phyloP scores from a whole-genome alignment of 2,329 filamentous ascomycete species.

The Epichloe festucae region DNA sequence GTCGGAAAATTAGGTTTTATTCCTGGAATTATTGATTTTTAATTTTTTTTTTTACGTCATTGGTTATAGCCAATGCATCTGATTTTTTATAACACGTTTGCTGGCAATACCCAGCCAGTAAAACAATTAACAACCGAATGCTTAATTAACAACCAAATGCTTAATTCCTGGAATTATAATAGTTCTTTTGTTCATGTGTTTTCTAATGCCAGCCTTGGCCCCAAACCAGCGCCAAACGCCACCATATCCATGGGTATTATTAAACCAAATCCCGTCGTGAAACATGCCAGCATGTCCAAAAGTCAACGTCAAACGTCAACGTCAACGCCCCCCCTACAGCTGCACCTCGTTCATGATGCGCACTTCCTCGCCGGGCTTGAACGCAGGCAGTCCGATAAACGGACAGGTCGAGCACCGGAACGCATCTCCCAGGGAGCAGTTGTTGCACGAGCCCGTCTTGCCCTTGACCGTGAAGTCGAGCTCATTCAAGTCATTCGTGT shows the following conservation, averaged over 20 bases:
- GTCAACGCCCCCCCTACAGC: constrained; percentile 34
- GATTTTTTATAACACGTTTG: no score
- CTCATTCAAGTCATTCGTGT: constrained; percentile 64
- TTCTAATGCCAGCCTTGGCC: neutral
- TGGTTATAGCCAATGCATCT: no score
- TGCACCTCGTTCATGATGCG: constrained; percentile 77
- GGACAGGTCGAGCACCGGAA: constrained; percentile 63
- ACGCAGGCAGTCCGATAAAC: constrained; percentile 84
- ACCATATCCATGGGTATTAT: constrained; percentile 3
- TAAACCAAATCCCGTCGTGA: neutral
- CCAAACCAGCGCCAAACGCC: constrained; percentile 3
- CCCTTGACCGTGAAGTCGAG: constrained; percentile 96
- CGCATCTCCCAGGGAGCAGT: constrained; percentile 86
- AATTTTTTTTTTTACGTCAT: no score
- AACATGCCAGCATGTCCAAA: neutral
- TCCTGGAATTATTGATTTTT: neutral
- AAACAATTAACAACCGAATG: no score
- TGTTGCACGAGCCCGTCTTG: constrained; percentile 89
- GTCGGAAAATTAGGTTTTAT: no score
- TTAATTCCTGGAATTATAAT: neutral
- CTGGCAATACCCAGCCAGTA: no score
- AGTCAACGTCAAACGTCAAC: neutral
- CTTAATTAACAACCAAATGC: no score
- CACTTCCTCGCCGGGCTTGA: constrained; percentile 95
- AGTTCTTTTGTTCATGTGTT: no score